Base-by-base conservation (phyloP, 345 rosid species). In the Citrus australasica region DNA sequence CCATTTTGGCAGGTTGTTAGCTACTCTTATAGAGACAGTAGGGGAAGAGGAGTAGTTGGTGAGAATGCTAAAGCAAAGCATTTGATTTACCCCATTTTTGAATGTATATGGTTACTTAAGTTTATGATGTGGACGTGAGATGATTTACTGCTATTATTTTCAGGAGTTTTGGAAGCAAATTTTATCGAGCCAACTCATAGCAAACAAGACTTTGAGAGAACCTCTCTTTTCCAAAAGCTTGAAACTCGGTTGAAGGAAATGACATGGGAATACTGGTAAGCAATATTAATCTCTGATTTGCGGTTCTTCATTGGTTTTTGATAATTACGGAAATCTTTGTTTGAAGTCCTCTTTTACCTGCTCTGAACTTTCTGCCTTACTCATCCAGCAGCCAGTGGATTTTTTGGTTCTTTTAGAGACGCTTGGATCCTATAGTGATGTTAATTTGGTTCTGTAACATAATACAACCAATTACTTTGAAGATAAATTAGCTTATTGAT, bases 171-270 rank as follows among this genome's bases (percentile, higher is more conserved):
- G 78, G 97, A 96, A 88, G 97, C 99, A 83, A 90, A 96, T 85
- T 91, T 92, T 84, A 76, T 96, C 60, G 90, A 96, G 89, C 99
- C 99, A 62, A 89, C 93, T 79, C 99, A 96, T 86, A 90, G 89
- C 89, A 96, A 96, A 85, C 99, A 94, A 83, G 99, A 92, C 77
- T 92, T 96, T 79, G 99, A 96, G 87, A 96, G 94, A 83, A 96
- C 99, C 79, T 83, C 94, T 77, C 92, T 96, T 73, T 92, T 96
- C 80, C 98, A 96, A 83, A 96, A 89, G 85, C 97, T 94, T 84
- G 99, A 96, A 91, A 66, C 27, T 81, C 97, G 99, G 55, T 82
- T 96, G 83, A 96, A 94, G 85, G 97, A 94, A 81, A 94, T 96
- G 99, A 90, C 97, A 11, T 79, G 75, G 79, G 99, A 96, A 81